Evolutionary conservation across 352 stramenopile species (phyloP), one percentile per base, ranked within the genome.

Genomic region (Pythium aquatile): DNA sequence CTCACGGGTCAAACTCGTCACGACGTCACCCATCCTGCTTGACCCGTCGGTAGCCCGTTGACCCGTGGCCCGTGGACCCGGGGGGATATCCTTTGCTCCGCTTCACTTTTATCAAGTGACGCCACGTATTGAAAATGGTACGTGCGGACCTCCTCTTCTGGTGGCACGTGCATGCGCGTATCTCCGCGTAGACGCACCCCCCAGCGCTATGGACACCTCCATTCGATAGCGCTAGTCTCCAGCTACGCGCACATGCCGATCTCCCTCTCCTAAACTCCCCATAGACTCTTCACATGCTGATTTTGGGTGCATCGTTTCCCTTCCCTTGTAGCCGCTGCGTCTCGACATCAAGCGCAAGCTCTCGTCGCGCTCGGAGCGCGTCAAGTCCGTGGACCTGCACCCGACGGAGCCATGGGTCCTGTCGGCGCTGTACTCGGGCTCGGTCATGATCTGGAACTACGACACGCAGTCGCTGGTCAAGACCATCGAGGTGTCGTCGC

Each of bases 361-460:
- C 20, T 94, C 82, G 44, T 96, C 92, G 30, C 84, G 90, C 54
- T 99, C 96, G 33, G 97, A 99, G 74, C 94, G 97, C 55, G 97
- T 99, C 29, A 99, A 99, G 78, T 98, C 87, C 63, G 97, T 99
- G 17, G 98, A 99, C 72, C 86, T 99, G 64, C 97, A 99, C 79
- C 96, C 97, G 20, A 98, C 85, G 0, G 97, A 99, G 73, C 94
- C 98, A 68, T 99, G 97, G 97, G 96, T 98, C 40, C 84, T 99
- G 30, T 96, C 93, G 9, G 97, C 94, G 48, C 85, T 99, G 13
- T 99, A 99, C 89, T 97, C 87, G 24, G 98, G 97, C 53, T 98
- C 98, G 70, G 85, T 99, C 30, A 98, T 99, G 83, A 98, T 99
- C 70, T 99, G 96, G 95, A 98, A 99, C 78, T 98, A 98, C 68